These are phyloP conservation scores for Saccharomycopsis olivae DNA, from an alignment of 805 yeast genomes.

Conservation along the genomic window DNA sequence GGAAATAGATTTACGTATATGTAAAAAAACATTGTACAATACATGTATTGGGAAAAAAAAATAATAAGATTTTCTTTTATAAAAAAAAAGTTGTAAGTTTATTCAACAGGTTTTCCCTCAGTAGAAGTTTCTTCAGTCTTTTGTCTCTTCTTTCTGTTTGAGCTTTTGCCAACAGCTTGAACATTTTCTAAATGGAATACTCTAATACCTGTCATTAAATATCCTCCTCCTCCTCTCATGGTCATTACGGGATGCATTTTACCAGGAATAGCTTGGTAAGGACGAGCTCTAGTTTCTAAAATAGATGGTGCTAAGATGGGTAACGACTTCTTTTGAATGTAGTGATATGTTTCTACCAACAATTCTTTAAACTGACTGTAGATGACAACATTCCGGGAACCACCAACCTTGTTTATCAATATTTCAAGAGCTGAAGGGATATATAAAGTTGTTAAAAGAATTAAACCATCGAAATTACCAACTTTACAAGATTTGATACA, in stretches of 20 bases:
- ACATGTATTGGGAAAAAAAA: too few species aligned
- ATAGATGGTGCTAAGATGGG: conserved; percentile 76
- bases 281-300: conserved; percentile 71
- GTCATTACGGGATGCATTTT: conserved; percentile 94
- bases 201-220: conserved; percentile 62
- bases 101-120: too few species aligned
- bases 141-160: conserved; percentile 35
- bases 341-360: conserved; percentile 62
- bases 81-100: too few species aligned
- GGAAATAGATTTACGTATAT: too few species aligned
- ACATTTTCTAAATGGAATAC: conserved; percentile 62
- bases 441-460: conserved; percentile 64
- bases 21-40: too few species aligned
- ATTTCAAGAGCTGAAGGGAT: conserved; percentile 53
- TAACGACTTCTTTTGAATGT: conserved; percentile 32
- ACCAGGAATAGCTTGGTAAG: conserved; percentile 89
- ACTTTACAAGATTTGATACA: conserved; percentile 39
- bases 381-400: conserved; percentile 79
- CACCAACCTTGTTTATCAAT: conserved; percentile 57
- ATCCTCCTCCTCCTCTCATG: conserved; percentile 87
- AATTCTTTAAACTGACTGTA: conserved; percentile 76
- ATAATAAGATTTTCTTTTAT: too few species aligned
- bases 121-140: neutral
- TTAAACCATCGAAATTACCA: conserved; percentile 62
- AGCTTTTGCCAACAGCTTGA: conserved; percentile 62